Base-by-base conservation (phyloP, 2,329 filamentous ascomycete species). In the Kalmusia sp. region DNA sequence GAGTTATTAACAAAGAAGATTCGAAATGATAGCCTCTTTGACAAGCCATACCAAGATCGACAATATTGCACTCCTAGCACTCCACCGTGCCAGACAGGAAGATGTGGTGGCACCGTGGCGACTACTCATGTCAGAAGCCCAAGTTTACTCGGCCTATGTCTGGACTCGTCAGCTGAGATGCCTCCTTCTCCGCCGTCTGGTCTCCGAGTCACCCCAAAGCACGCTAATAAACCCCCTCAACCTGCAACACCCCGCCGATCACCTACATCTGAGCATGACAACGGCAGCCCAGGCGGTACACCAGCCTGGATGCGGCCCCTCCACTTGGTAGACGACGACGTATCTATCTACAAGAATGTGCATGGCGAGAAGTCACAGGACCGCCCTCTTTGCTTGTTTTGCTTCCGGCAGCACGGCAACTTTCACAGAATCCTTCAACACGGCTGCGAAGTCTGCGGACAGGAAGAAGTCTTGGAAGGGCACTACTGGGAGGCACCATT, bases 391-490 rank as follows among this genome's bases (percentile, higher is more conserved):
- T 73, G 70, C 47, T 45, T 64, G 8, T 44, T 64, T 38, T 73
- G 70, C 25, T 73, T 69, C 37, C 61, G 64, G 9, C 53, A 31
- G 7, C 58, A 64, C 11, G 69, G 69, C 15, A 49, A 43, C 17
- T 71, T 70, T 52, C 55, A 61, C 28, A 58, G 57, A 4, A 55
- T 72, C 2, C 43, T 58, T 7, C 41, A 44, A 40, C 43, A 65
- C 40, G 68, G 64, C 37, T 73, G 65, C 48, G 67, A 68, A 58
- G 41, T 55, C 40, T 73, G 70, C 50, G 67, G 64, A 33, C 44
- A 55, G 8, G 55, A 61, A 6, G 61, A 69, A 19, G 49, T 56
- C 21, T 51, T 73, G 34, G 55, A 69, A n/a, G 63, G 63, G 15
- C 63, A 69, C 44, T 70, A 68, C 30, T 73, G 66, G 69, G 63